Evolutionary conservation across 1,284 basidiomycete genomes (phyloP).

Genomic region (Ustilago nuda): DNA sequence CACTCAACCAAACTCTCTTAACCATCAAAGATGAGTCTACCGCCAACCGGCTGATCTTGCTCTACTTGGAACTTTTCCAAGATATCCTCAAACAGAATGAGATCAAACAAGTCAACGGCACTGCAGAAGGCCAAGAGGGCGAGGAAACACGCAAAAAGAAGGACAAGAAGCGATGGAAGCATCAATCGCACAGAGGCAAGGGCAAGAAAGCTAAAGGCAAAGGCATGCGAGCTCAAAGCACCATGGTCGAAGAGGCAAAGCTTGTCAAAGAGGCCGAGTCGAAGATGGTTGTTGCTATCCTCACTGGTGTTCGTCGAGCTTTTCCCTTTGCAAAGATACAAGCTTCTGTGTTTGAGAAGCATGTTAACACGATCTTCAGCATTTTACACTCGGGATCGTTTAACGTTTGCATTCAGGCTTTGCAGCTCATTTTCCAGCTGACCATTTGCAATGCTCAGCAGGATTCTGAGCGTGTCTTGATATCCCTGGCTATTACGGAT

Average conservation of each 20-base stretch:
- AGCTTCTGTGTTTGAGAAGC: slow-evolving; percentile 79
- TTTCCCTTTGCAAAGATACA: slow-evolving; percentile 86
- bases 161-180: slow-evolving; percentile 70
- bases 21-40: slow-evolving; percentile 77
- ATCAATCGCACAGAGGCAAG: slow-evolving; percentile 62
- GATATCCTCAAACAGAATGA: slow-evolving; percentile 72
- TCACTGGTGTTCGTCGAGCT: slow-evolving; percentile 95
- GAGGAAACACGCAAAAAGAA: slow-evolving; percentile 48
- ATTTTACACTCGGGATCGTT: slow-evolving; percentile 91
- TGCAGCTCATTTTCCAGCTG: slow-evolving; percentile 91
- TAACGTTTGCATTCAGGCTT: slow-evolving; percentile 94
- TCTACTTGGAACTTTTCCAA: slow-evolving; percentile 96
- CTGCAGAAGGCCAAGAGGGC: slow-evolving; percentile 49
- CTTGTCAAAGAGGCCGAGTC: slow-evolving; percentile 75
- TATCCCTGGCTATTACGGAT: slow-evolving; percentile 69
- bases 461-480: slow-evolving; percentile 37
- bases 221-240: slow-evolving; percentile 19
- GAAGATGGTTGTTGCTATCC: slow-evolving; percentile 86
- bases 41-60: slow-evolving; percentile 84
- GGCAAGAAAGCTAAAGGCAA: slow-evolving; percentile 19
- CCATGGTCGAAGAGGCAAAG: slow-evolving; percentile 49
- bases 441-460: slow-evolving; percentile 40
- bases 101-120: slow-evolving; percentile 55
- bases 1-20: slow-evolving; percentile 92
- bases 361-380: slow-evolving; percentile 92